Conservation (phyloP, 345 rosid genomes). For the Linum trigynum region DNA sequence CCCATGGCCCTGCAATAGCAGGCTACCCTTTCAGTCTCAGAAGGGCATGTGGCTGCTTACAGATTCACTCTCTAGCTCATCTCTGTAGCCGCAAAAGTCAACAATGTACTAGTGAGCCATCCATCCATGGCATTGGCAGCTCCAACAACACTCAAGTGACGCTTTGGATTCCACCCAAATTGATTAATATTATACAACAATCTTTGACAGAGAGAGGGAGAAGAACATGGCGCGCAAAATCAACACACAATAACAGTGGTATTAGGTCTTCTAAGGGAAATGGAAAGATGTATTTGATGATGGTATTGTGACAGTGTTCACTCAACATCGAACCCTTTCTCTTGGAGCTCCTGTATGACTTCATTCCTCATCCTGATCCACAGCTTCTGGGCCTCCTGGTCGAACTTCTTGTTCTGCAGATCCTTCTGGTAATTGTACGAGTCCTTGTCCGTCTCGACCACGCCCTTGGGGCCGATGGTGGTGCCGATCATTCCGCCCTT, state of each 20-base stretch:
- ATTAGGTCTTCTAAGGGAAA: no score
- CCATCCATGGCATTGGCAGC: not conserved
- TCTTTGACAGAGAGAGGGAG: no score
- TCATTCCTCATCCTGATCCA: conserved; percentile 91
- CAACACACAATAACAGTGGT: not conserved
- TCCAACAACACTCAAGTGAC: not conserved
- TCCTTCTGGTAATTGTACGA: conserved; percentile 42
- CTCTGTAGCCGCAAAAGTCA: not conserved
- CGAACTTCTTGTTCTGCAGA: conserved; percentile 62
- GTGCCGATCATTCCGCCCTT: conserved; percentile 80
- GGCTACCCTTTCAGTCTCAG: no score
- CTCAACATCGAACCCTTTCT: conserved; percentile 67
- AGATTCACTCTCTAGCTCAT: not conserved
- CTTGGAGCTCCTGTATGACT: conserved; percentile 71
- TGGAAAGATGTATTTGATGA: not conserved
- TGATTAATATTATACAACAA: no score
- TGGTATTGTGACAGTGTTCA: conserved; percentile 8
- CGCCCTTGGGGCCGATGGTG: conserved; percentile 61
- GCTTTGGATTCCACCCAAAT: no score
- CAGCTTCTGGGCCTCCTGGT: conserved; percentile 63
- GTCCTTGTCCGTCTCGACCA: conserved; percentile 44
- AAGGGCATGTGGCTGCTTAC: not conserved
- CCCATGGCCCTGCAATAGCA: no score
- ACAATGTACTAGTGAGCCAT: not conserved
- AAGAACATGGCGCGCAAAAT: no score